Conservation (phyloP, 345 rosid species). For the Eucalyptus pumila region DNA sequence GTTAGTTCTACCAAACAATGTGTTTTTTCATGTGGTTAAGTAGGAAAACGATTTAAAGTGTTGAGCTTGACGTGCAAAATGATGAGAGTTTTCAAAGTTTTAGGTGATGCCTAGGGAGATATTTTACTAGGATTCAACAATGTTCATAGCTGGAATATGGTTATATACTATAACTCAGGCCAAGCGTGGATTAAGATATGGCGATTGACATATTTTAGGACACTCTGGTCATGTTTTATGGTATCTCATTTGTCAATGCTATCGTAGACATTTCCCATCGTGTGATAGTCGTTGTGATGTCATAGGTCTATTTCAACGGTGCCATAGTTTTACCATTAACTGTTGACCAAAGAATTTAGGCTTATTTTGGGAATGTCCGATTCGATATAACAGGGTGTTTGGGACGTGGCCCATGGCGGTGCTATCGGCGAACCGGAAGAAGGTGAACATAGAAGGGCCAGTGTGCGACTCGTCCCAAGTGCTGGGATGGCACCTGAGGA, state of each 20-base stretch:
- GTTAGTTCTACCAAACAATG: not conserved
- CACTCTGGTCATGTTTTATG: not conserved
- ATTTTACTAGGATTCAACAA: not conserved
- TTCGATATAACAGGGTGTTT: constrained; percentile 38
- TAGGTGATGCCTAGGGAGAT: not conserved
- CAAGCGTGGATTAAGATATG: not conserved
- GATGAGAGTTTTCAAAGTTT: not conserved
- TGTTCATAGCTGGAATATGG: not conserved
- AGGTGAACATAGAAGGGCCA: constrained; percentile 70
- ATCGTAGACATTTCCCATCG: not conserved
- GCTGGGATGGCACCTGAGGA: constrained; percentile 77
- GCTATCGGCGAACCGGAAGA: constrained; percentile 43
- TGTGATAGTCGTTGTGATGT: not conserved
- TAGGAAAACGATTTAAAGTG: not conserved
- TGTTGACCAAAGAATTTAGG: not conserved
- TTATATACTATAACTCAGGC: not conserved
- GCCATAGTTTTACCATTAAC: not conserved
- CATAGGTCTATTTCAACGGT: not conserved
- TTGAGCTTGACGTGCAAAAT: not conserved
- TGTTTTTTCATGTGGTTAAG: not conserved
- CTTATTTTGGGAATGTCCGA: not conserved
- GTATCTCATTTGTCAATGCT: not conserved
- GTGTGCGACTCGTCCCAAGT: constrained; percentile 76
- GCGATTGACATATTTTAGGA: not conserved
- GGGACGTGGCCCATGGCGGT: constrained; percentile 93